These are phyloP conservation scores for Yamadazyma akitaensis DNA, from an alignment of 805 yeast species.

Conservation along the genomic window DNA sequence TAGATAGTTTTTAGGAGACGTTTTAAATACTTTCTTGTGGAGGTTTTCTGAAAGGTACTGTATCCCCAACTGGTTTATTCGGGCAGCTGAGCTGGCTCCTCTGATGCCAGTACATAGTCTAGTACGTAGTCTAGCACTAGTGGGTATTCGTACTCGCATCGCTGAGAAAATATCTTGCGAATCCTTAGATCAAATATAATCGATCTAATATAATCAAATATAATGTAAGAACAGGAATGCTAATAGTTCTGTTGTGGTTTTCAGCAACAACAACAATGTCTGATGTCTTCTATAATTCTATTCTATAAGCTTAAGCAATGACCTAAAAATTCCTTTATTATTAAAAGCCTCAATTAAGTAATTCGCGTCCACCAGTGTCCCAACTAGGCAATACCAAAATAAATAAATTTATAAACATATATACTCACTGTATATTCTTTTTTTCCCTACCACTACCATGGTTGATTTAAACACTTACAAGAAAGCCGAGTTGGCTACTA, in stretches of 20 bases:
- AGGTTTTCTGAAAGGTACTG: conserved; percentile 65
- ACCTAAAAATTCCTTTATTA: too few relatives aligned
- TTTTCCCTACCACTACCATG: conserved; percentile 18
- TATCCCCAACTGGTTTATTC: conserved; percentile 75
- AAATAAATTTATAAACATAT: not conserved
- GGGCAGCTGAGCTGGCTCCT: not conserved
- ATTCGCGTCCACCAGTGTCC: not conserved
- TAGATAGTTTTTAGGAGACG: conserved; percentile 23
- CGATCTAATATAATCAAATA: too few relatives aligned
- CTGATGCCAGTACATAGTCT: not conserved
- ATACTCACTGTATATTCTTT: not conserved
- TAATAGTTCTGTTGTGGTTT: too few relatives aligned
- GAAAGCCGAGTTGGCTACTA: conserved; percentile 39
- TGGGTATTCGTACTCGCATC: not conserved
- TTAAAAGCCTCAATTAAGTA: not conserved
- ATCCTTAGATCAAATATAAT: too few relatives aligned
- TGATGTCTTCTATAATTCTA: too few relatives aligned
- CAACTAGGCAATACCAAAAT: conserved; percentile 1
- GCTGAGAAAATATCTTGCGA: not conserved
- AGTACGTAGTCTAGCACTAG: not conserved
- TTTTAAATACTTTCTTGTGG: conserved; percentile 55
- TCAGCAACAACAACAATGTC: too few relatives aligned
- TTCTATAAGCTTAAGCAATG: too few relatives aligned
- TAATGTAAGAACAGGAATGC: too few relatives aligned
- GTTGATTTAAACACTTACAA: conserved; percentile 33